These are phyloP conservation scores for Beauveria scarabaeidicola DNA, from an alignment of 2,329 filamentous ascomycete genomes.

Conservation along the genomic window DNA sequence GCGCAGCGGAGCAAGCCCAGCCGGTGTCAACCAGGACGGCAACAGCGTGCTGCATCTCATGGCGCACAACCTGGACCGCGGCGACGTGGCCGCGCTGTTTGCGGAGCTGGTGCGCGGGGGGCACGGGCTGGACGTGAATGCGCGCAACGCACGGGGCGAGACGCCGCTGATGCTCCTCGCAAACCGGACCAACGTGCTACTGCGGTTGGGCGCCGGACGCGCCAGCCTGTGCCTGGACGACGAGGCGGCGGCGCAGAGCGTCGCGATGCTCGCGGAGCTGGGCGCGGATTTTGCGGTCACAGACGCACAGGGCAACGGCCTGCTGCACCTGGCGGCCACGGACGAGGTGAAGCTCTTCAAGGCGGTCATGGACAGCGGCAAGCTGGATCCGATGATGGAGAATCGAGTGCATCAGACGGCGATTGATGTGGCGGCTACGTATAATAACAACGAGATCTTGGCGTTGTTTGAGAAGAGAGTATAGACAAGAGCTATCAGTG, in stretches of 20 bases:
- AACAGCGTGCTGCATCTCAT: slow-evolving; percentile 2
- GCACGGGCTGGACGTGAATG: slow-evolving; percentile 13
- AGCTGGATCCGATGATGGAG: slow-evolving; percentile 23
- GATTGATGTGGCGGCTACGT: slow-evolving; percentile 26
- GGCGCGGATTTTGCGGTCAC: slow-evolving; percentile 21
- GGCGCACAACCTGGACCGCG: background rate
- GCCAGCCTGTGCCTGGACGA: background rate
- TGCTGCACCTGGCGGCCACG: slow-evolving; percentile 23
- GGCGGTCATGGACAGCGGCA: slow-evolving; percentile 17
- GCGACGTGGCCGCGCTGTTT: slow-evolving; percentile 6
- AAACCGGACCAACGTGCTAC: background rate
- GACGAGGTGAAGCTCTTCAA: slow-evolving; percentile 17
- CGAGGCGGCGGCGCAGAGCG: background rate
- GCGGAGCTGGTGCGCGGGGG: slow-evolving; percentile 1
- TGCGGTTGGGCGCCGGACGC: background rate
- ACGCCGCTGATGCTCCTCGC: slow-evolving; percentile 13
- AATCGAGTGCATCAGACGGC: slow-evolving; percentile 22
- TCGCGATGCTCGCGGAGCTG: slow-evolving; percentile 12
- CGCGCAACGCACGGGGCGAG: slow-evolving; percentile 12
- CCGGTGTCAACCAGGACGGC: background rate
- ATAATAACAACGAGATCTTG: slow-evolving; percentile 2
- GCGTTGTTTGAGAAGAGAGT: slow-evolving; percentile 1
- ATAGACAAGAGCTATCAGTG: background rate
- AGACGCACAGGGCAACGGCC: slow-evolving; percentile 19
- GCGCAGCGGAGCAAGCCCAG: background rate